These are phyloP conservation scores for Cryptomeria japonica DNA, from an alignment of 75 land plant genomes.

Conservation along the genomic window DNA sequence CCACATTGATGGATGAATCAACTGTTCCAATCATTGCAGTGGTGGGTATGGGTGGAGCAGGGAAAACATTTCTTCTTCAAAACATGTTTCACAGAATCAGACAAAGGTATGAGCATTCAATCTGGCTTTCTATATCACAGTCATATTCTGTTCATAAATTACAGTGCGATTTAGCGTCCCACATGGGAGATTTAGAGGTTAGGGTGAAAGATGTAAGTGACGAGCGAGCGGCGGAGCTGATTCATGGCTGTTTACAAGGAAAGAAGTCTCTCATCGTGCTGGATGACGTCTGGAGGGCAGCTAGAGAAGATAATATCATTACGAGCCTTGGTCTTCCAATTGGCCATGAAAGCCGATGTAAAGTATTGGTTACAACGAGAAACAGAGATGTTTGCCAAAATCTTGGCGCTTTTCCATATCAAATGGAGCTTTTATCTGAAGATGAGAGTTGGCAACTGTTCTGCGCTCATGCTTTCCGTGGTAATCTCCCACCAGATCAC, in stretches of 20 bases:
- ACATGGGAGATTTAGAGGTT: neutral
- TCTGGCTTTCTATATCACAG: neutral
- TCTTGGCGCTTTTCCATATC: neutral
- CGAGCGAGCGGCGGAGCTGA: neutral
- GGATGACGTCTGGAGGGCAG: no score
- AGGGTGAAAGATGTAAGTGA: neutral
- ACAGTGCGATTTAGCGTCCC: neutral
- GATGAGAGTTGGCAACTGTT: neutral
- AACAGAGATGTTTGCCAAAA: neutral
- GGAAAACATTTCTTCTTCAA: neutral
- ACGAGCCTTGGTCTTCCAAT: neutral
- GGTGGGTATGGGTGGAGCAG: neutral
- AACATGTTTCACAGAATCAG: neutral
- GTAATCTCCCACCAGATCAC: neutral
- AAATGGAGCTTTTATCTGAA: neutral
- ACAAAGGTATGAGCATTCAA: neutral
- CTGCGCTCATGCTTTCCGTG: neutral
- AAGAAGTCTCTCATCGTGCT: no score
- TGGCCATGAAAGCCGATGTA: neutral
- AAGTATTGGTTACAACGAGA: neutral
- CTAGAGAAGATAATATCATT: no score
- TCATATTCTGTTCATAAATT: neutral
- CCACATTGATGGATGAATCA: no score
- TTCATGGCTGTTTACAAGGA: no score
- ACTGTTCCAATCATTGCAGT: no score